Evolutionary conservation across 352 stramenopile species (phyloP), one percentile per base, ranked within the genome.

Genomic region (Aphanomyces cochlioides): DNA sequence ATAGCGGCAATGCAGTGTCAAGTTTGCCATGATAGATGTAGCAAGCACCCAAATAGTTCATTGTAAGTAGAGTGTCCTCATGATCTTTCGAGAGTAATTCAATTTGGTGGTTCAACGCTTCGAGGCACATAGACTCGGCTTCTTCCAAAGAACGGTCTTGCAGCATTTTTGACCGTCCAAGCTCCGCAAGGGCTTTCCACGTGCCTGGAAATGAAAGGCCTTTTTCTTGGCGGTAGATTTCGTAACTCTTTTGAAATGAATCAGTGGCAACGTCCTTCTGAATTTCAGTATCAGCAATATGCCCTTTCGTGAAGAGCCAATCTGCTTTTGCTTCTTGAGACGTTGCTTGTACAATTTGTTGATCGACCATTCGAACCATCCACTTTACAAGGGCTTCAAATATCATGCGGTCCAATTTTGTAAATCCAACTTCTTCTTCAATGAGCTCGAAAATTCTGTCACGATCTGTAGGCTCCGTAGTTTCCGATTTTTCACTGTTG

Each of bases 381-480:
- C 19, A 56, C 34, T 7, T 36, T 1, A 56, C 59, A 58, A 67
- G 43, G 21, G n/a, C 28, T 12, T 57, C 59, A 34, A 67, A 58
- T 10, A 67, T 17, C 59, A 57, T 56, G 17, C 59, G 59, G 3
- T 67, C 59, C 15, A 67, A 36, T 12, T 34, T 13, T 36, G 7
- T 8, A n/a, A 67, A 67, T 10, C 19, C 36, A 6, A 67, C 59
- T 12, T 61, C 36, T 21, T 34, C 36, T 6, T 7, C 10, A 10
- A 67, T 67, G 13, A 56, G 37, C 10, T 50, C 17, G 43, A 28
- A 17, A 59, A 59, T 59, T 15, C 19, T 36, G 17, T 59, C 50
- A 34, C 50, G 50, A 28, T 59, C 50, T 3, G 3, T 37, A 0
- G 50, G 7, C 12, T 39, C 19, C 4, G 50, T 59, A 2, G 50